Conservation (phyloP, 2,329 filamentous ascomycete genomes). For the Thielaviopsis populi region DNA sequence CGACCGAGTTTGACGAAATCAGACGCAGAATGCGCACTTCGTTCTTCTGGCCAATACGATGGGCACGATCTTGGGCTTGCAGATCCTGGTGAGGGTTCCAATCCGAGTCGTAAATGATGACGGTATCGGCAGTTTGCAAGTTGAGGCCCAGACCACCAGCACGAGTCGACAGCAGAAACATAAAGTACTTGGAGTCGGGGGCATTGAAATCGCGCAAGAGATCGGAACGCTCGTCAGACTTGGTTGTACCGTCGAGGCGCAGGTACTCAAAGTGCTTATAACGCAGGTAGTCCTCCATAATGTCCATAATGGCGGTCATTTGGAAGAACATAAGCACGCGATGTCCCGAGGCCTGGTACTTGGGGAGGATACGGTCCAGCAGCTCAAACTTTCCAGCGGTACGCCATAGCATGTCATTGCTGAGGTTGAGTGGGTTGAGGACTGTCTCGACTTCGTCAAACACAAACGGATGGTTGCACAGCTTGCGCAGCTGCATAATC, state of each 20-base stretch:
- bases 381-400: slow-evolving; percentile 95
- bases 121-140: slow-evolving; percentile 91
- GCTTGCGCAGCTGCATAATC: slow-evolving; percentile 97
- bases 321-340: slow-evolving; percentile 99
- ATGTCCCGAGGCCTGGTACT: slow-evolving; percentile 82
- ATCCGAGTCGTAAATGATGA: slow-evolving; percentile 99
- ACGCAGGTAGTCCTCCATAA: slow-evolving; percentile 96
- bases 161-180: slow-evolving; percentile 95
- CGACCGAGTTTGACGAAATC: slow-evolving; percentile 92
- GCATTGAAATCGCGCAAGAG: slow-evolving; percentile 80
- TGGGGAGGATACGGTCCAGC: slow-evolving; percentile 79
- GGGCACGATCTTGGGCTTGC: slow-evolving; percentile 97
- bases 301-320: slow-evolving; percentile 99
- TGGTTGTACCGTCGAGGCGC: slow-evolving; percentile 89
- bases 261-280: slow-evolving; percentile 73
- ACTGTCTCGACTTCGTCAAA: slow-evolving; percentile 97
- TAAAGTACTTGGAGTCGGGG: slow-evolving; percentile 83
- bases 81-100: slow-evolving; percentile 99
- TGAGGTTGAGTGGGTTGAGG: slow-evolving; percentile 79
- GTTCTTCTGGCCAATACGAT: slow-evolving; percentile 99
- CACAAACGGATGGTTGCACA: slow-evolving; percentile 98
- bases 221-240: slow-evolving; percentile 91
- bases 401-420: slow-evolving; percentile 89
- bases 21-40: slow-evolving; percentile 92
- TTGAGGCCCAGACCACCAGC: slow-evolving; percentile 96